Evolutionary conservation across 345 rosid species (phyloP).

Genomic region (Alliaria petiolata): DNA sequence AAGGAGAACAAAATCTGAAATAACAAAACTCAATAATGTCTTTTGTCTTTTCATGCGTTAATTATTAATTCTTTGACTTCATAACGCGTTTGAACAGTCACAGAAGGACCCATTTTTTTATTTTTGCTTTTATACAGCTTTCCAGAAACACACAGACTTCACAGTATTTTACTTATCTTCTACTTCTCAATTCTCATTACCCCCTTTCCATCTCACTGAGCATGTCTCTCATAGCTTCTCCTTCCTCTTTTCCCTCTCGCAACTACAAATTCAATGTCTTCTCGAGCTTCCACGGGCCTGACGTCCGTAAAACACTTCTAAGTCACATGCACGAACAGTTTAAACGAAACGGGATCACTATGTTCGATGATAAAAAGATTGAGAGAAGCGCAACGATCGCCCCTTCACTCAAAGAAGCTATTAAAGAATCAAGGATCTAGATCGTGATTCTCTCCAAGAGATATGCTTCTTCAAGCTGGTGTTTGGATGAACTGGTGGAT

Average conservation of each 20-base stretch:
- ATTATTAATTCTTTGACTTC: too few species aligned
- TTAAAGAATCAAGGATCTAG: background rate
- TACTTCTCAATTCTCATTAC: too few species aligned
- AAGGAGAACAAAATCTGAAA: too few species aligned
- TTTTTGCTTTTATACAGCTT: too few species aligned
- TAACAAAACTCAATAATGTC: too few species aligned
- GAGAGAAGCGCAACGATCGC: background rate
- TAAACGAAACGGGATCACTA: background rate
- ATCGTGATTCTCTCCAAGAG: background rate
- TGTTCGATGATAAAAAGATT: background rate
- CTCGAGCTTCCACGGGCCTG: background rate
- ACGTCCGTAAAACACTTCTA: background rate
- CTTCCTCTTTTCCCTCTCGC: background rate
- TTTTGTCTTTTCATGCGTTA: too few species aligned
- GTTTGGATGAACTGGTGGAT: background rate
- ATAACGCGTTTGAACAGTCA: too few species aligned
- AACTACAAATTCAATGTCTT: background rate
- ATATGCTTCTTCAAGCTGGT: slow-evolving; percentile 3
- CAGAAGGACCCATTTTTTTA: too few species aligned
- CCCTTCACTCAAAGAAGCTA: background rate
- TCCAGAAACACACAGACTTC: too few species aligned
- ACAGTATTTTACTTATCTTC: too few species aligned
- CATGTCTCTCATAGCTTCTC: background rate
- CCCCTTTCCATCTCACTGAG: too few species aligned
- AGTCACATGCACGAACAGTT: background rate